Conservation (phyloP, 176 grass and related monocot genomes). For the Oropetium thomaeum region DNA sequence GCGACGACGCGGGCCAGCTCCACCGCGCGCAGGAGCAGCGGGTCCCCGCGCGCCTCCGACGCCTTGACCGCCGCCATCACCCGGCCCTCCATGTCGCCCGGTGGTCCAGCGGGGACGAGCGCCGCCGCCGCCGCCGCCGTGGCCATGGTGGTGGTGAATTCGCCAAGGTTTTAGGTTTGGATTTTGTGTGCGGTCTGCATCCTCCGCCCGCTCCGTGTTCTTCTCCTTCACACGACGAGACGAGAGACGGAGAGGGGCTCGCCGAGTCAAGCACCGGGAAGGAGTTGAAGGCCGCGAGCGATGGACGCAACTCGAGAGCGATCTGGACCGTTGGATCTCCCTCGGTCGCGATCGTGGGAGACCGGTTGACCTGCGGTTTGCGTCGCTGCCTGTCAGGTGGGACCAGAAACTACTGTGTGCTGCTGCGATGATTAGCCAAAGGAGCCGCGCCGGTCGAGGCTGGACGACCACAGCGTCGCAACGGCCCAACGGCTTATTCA, state of each 20-base stretch:
- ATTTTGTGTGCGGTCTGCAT: neutral
- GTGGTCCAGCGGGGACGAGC: neutral
- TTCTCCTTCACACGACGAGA: neutral
- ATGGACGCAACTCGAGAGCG: too few species aligned
- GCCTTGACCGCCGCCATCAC: conserved; percentile 81
- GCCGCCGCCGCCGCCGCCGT: conserved; percentile 19
- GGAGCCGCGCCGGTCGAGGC: too few species aligned
- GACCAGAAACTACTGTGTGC: too few species aligned
- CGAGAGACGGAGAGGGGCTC: neutral
- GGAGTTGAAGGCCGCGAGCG: too few species aligned
- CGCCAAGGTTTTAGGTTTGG: conserved; percentile 47
- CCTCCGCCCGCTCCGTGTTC: neutral
- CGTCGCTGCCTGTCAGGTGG: neutral
- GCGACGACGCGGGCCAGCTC: conserved; percentile 67
- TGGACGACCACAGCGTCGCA: too few species aligned
- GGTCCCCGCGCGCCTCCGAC: conserved; percentile 81
- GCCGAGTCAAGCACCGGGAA: too few species aligned
- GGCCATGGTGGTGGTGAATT: conserved; percentile 19
- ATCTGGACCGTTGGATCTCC: conserved; percentile 22
- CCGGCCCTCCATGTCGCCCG: conserved; percentile 54
- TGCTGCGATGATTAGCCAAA: too few species aligned
- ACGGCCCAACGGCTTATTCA: too few species aligned
- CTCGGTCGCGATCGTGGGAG: conserved; percentile 9
- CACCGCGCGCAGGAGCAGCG: conserved; percentile 53
- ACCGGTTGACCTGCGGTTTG: neutral